Evolutionary conservation across 441 rosid species (phyloP).

Genomic region (Populus hybrid): DNA sequence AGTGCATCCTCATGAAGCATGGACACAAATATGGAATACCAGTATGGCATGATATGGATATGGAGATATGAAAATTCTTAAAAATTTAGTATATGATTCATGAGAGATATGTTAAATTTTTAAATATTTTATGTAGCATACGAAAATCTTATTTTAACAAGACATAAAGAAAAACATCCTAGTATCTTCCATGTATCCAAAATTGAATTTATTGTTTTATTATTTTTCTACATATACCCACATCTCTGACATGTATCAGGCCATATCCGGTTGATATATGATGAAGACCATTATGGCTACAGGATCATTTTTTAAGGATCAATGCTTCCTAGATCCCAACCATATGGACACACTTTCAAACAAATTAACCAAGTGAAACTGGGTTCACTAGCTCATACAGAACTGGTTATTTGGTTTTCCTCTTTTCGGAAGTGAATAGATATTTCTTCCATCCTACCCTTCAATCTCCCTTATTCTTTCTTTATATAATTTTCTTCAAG

Average conservation of each 20-base stretch:
- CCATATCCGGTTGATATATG: too few species aligned
- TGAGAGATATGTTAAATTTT: background rate
- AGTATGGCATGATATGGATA: background rate
- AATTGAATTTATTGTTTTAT: too few species aligned
- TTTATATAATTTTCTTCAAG: background rate
- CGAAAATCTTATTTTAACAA: too few species aligned
- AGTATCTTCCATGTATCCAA: background rate
- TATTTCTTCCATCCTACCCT: background rate
- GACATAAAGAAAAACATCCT: background rate
- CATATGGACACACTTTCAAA: background rate
- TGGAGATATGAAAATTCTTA: background rate
- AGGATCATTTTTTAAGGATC: background rate
- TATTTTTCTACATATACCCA: background rate
- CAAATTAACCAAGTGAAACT: background rate
- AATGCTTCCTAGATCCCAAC: background rate
- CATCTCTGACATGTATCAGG: background rate
- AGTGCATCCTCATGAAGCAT: background rate
- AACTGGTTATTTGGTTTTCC: background rate
- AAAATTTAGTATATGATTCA: background rate
- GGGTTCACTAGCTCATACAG: background rate
- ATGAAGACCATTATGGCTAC: background rate
- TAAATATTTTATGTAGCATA: too few species aligned
- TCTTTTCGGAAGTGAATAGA: background rate
- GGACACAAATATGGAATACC: background rate
- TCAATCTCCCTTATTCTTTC: background rate